Percentiles rank a stretch among this genome's conserved stretches.
Conservation (phyloP, 345 rosid genomes). For the Xanthoceras sorbifolium region DNA sequence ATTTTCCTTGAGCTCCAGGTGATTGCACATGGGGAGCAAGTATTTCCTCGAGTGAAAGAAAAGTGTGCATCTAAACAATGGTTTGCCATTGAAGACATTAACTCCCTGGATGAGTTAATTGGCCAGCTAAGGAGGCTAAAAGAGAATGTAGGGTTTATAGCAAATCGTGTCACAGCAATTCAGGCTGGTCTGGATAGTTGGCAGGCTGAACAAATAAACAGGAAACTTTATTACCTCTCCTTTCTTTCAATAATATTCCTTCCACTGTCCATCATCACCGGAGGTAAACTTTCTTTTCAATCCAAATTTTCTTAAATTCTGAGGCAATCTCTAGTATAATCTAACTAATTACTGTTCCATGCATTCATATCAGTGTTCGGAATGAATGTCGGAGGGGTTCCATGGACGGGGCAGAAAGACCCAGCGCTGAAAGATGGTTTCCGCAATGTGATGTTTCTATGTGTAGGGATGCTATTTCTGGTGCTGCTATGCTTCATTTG, state of each 20-base stretch:
- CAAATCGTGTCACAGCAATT: slow-evolving; percentile 88
- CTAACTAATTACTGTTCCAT: neutral
- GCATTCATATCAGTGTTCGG: slow-evolving; percentile 66
- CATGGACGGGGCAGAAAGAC: slow-evolving; percentile 82
- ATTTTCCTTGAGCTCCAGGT: slow-evolving; percentile 46
- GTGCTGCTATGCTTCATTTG: slow-evolving; percentile 71
- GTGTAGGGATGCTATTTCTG: slow-evolving; percentile 53
- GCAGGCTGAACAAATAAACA: slow-evolving; percentile 95
- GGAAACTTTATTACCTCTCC: slow-evolving; percentile 88
- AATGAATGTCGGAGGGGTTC: slow-evolving; percentile 99
- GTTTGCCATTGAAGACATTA: slow-evolving; percentile 69
- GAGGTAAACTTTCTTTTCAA: slow-evolving; percentile 52
- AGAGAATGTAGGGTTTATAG: slow-evolving; percentile 88
- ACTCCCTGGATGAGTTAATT: slow-evolving; percentile 74
- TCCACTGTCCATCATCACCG: slow-evolving; percentile 88
- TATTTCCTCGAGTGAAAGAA: slow-evolving; percentile 89
- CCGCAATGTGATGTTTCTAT: slow-evolving; percentile 81
- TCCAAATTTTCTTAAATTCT: neutral
- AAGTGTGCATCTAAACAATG: slow-evolving; percentile 71
- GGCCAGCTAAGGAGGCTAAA: slow-evolving; percentile 82
- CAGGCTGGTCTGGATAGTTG: slow-evolving; percentile 95
- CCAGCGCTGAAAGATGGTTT: slow-evolving; percentile 72
- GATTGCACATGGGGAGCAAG: slow-evolving; percentile 94
- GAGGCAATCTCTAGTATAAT: neutral
- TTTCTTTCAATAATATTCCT: slow-evolving; percentile 94